Conservation (phyloP, 1,139 yeast species). For the Pichia kudriavzevii region DNA sequence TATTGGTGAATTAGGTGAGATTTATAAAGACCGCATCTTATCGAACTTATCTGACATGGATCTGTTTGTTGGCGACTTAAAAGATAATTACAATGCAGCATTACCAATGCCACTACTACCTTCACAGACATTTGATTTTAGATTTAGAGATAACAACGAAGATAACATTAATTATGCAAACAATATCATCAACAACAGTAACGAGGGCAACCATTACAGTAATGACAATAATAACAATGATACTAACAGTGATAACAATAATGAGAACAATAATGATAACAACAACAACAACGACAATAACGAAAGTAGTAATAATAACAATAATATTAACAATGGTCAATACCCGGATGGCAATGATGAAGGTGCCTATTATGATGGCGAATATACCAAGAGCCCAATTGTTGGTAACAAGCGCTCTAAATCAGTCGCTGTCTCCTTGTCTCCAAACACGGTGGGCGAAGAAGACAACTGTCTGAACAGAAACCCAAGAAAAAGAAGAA, state of each 20-base stretch:
- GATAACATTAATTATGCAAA: not conserved
- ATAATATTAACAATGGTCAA: not conserved
- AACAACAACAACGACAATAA: not conserved
- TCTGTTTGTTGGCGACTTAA: no score
- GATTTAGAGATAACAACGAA: not conserved
- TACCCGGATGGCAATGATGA: slow-evolving; percentile 2
- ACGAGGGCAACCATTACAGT: not conserved
- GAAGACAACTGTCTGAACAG: not conserved
- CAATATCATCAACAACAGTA: not conserved
- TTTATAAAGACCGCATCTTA: no score
- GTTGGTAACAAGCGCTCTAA: no score
- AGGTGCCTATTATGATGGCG: not conserved
- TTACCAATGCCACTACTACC: no score
- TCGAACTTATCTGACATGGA: no score
- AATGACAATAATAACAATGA: not conserved
- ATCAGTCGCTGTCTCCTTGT: no score
- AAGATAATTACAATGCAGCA: no score
- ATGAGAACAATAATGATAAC: not conserved
- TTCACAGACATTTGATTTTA: no score
- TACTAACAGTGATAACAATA: not conserved
- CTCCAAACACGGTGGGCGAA: not conserved
- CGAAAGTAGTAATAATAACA: not conserved
- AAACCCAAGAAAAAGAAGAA: no score
- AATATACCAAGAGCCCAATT: not conserved
- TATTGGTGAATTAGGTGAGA: no score